Conservation (phyloP, 495 filamentous ascomycete genomes). For the Aspergillus hancockii region DNA sequence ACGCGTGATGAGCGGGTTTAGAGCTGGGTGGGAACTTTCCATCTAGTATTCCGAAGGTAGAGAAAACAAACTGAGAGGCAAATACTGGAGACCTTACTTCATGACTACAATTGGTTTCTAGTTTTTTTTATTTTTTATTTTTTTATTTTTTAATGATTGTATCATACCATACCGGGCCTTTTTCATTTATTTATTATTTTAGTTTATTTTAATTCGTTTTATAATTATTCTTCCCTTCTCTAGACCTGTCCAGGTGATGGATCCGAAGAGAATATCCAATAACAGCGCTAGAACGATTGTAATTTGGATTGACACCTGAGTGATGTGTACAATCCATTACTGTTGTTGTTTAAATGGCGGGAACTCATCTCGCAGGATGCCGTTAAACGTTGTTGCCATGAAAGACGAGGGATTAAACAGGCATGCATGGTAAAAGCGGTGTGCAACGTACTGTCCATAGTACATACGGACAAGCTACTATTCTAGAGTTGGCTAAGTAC, state of each 20-base stretch:
- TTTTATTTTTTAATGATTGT: neutral
- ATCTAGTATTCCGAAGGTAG: neutral
- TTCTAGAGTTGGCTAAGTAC: neutral
- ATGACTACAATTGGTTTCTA: neutral
- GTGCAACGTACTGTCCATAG: conserved; percentile 10
- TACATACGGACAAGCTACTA: neutral
- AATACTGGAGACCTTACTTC: neutral
- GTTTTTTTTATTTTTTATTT: conserved; percentile 4
- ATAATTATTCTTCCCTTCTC: conserved; percentile 5
- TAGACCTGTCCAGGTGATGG: conserved; percentile 27
- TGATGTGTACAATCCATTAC: conserved; percentile 5
- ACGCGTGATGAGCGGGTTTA: conserved; percentile 22
- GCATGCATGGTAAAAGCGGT: conserved; percentile 25
- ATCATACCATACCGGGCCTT: conserved; percentile 7
- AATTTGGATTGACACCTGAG: conserved; percentile 2
- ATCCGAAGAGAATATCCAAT: conserved; percentile 9
- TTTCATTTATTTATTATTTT: conserved; percentile 6
- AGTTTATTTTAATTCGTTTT: neutral
- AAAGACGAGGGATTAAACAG: conserved; percentile 5
- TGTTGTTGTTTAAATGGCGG: neutral
- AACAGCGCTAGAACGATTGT: conserved; percentile 1
- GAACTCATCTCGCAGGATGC: neutral
- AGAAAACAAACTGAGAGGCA: conserved; percentile 2
- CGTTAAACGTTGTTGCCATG: neutral
- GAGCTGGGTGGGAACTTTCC: conserved; percentile 1